Evolutionary conservation across 108 stramenopile species (phyloP), one percentile per base, ranked within the genome.

Genomic region (Schizochytrium sp.): DNA sequence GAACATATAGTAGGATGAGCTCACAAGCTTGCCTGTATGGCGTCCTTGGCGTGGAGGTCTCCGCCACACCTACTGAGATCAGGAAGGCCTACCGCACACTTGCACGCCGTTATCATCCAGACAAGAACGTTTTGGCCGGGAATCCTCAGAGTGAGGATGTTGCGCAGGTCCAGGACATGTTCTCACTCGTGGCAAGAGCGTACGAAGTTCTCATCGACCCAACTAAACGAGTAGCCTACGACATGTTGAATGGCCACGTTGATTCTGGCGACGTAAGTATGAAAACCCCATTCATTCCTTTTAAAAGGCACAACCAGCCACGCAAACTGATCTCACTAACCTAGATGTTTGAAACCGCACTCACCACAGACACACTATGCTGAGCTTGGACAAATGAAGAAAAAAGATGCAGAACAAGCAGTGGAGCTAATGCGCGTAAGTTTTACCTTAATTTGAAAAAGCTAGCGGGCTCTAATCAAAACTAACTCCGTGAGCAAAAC

Each of bases 121-220:
- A 83, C 53, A 49, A 55, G 53, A 83, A 55, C 28, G 50, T 55
- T 38, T n/a, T 55, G 28, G 50, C 47, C 1, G 40, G 50, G n/a
- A 83, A 83, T 42, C 76, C 76, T n/a, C 76, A 83, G 47, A 17
- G 50, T 7, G 53, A 55, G 47, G 76, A 60, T n/a, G 17, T 60
- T 60, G 59, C n/a, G 59, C 17, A 55, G 17, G 7, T 55, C 28
- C 76, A 83, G 17, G 76, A 83, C 3, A 83, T 83, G 76, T 83
- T 83, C 1, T 83, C 76, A 47, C 47, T 83, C 3, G 53, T 83
- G 38, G 76, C 76, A 13, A 47, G 76, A 0, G 76, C 76, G 50
- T 83, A 83, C 47, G 76, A 83, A 28, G 76, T 83, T 42, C 76
- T 83, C 76, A 42, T 83, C 76, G 76, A 83, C 47, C 76, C 76